Conservation (phyloP, 352 stramenopile species). For the Blastocystis sp. region DNA sequence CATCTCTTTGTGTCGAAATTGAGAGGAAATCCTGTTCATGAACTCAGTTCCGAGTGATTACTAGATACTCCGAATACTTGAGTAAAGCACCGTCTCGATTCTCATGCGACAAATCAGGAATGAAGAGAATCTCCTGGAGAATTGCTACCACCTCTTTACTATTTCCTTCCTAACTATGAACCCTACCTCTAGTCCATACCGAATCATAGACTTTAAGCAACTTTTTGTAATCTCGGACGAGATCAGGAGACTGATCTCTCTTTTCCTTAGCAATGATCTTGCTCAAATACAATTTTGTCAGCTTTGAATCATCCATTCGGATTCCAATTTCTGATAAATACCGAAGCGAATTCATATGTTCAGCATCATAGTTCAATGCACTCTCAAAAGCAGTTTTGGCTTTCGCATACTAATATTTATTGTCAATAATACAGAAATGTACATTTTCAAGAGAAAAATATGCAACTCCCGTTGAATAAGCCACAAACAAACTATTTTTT, state of each 20-base stretch:
- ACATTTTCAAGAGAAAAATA: background rate
- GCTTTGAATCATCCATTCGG: background rate
- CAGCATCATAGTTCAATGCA: background rate
- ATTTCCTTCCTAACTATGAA: background rate
- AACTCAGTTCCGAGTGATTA: background rate
- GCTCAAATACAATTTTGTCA: background rate
- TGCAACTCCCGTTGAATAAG: background rate
- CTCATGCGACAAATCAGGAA: background rate
- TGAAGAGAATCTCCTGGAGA: background rate
- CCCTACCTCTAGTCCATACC: background rate
- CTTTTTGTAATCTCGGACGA: constrained; percentile 14
- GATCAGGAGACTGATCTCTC: background rate
- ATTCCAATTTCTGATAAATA: background rate
- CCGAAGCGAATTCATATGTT: constrained; percentile 8
- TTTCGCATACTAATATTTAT: background rate
- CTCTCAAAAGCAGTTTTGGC: background rate
- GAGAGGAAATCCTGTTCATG: background rate
- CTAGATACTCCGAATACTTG: constrained; percentile 19
- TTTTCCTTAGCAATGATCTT: background rate
- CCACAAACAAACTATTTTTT: background rate
- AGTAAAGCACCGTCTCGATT: background rate
- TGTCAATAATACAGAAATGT: background rate
- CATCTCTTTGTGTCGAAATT: background rate
- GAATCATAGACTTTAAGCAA: background rate
- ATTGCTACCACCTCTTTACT: background rate